phyloP scores from a whole-genome alignment of 768 basidiomycete species.

The Lenzites betulinus region DNA sequence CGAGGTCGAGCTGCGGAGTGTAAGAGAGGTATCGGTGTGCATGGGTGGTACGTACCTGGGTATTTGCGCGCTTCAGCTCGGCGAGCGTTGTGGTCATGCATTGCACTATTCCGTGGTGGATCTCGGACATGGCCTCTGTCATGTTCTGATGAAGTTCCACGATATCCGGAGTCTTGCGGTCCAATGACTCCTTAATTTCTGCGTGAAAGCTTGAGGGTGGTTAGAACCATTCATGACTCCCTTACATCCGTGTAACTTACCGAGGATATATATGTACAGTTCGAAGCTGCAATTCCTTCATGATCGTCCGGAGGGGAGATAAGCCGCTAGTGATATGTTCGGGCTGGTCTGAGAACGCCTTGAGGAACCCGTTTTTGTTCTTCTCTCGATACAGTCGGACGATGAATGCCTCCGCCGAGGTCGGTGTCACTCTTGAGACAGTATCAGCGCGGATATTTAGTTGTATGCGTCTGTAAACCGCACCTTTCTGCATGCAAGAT shows the following conservation, averaged over 20 bases:
- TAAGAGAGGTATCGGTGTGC: too few species aligned
- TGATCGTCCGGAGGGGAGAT: conserved; percentile 87
- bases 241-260: conserved; percentile 39
- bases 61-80: conserved; percentile 88
- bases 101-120: conserved; percentile 88
- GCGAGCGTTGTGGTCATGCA: conserved; percentile 91
- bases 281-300: conserved; percentile 90
- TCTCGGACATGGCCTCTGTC: conserved; percentile 86
- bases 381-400: conserved; percentile 87
- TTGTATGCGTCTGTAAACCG: conserved; percentile 16
- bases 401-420: conserved; percentile 90
- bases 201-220: conserved; percentile 77
- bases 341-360: conserved; percentile 96
- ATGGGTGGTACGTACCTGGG: conserved; percentile 43
- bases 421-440: conserved; percentile 72
- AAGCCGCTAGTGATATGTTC: conserved; percentile 92
- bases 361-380: conserved; percentile 89
- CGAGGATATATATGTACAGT: conserved; percentile 92
- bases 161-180: conserved; percentile 85
- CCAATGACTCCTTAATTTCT: conserved; percentile 78
- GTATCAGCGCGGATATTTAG: not conserved
- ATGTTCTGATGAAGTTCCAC: conserved; percentile 88
- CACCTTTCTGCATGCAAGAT: conserved; percentile 92
- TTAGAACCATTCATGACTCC: conserved; percentile 11
- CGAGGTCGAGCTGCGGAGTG: conserved; percentile 78